Evolutionary conservation across 306 rosid genomes (phyloP).

Genomic region (Hippophae tibetana): DNA sequence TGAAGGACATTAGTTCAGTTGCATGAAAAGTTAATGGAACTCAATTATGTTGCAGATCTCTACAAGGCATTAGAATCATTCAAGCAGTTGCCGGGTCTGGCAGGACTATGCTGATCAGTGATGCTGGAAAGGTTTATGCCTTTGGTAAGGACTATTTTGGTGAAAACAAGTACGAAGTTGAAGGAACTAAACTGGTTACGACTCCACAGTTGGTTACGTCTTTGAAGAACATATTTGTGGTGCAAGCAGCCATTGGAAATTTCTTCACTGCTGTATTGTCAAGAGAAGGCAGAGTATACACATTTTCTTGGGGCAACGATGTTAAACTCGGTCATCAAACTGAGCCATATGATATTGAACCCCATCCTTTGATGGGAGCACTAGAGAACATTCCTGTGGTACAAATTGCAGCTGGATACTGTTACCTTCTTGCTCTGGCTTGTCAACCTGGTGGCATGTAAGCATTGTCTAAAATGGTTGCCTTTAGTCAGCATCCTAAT

Average conservation of each 20-base stretch:
- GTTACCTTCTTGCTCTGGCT: conserved; percentile 91
- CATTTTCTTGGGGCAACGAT: conserved; percentile 88
- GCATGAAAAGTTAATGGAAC: conserved; percentile 35
- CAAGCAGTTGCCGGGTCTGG: conserved; percentile 91
- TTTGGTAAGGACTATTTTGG: conserved; percentile 87
- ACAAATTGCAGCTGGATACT: conserved; percentile 95
- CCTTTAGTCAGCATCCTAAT: conserved; percentile 6
- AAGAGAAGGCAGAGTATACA: conserved; percentile 85
- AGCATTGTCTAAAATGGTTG: conserved; percentile 29
- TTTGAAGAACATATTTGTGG: conserved; percentile 75
- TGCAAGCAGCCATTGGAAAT: conserved; percentile 93
- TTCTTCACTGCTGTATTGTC: conserved; percentile 89
- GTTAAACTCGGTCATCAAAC: conserved; percentile 77
- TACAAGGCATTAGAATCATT: conserved; percentile 79
- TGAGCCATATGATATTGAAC: conserved; percentile 61
- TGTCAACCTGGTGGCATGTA: conserved; percentile 91
- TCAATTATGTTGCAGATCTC: conserved; percentile 60
- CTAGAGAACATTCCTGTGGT: conserved; percentile 82
- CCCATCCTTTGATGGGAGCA: conserved; percentile 70
- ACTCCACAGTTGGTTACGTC: conserved; percentile 72
- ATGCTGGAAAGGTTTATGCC: conserved; percentile 72
- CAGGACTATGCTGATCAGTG: conserved; percentile 88
- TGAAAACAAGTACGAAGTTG: conserved; percentile 59
- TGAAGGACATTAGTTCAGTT: conserved; percentile 27
- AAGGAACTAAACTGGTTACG: conserved; percentile 43